A percentile compares a stretch with the other conserved stretches of the same genome.
Evolutionary conservation across 805 yeast genomes (phyloP).

Genomic region (Pichia membranifaciens): DNA sequence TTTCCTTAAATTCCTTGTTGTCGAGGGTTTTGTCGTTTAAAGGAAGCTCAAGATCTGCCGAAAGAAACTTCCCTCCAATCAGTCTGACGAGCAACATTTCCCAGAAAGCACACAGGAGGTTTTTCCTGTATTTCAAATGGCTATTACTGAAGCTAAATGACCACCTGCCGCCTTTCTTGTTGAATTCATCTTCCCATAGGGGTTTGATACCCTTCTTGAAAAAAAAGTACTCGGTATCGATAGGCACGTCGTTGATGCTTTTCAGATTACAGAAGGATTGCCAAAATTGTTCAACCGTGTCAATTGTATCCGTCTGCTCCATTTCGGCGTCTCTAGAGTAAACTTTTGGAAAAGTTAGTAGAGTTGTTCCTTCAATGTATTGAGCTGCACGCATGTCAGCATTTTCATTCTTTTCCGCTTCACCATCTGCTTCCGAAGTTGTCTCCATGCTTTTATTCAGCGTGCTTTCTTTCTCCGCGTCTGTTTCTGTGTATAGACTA

Average conservation of each 20-base stretch:
- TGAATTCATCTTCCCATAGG: constrained; percentile 62
- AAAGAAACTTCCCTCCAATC: constrained; percentile 43
- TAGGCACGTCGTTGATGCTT: constrained; percentile 33
- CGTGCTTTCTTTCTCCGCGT: too few species aligned
- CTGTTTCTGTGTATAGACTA: too few species aligned
- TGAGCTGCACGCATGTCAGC: constrained; percentile 12
- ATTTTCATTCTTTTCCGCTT: not conserved
- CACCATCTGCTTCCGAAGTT: too few species aligned
- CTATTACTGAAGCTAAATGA: constrained; percentile 30
- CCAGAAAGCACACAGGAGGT: constrained; percentile 41
- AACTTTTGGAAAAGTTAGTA: constrained; percentile 34
- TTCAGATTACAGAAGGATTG: constrained; percentile 35
- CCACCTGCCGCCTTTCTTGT: constrained; percentile 60
- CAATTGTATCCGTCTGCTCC: constrained; percentile 28
- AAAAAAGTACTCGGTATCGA: constrained; percentile 49
- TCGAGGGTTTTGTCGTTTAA: constrained; percentile 1
- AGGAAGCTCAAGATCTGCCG: not conserved
- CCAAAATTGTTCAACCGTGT: constrained; percentile 52
- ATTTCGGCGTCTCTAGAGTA: constrained; percentile 11
- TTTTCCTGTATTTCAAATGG: constrained; percentile 14
- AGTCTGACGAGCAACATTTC: constrained; percentile 49
- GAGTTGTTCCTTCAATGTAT: constrained; percentile 41
- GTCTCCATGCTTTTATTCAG: too few species aligned
- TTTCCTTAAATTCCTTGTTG: constrained; percentile 9
- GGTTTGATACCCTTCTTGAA: constrained; percentile 59